Base-by-base conservation (phyloP, 257 asterid genomes). In the Haberlea rhodopensis region DNA sequence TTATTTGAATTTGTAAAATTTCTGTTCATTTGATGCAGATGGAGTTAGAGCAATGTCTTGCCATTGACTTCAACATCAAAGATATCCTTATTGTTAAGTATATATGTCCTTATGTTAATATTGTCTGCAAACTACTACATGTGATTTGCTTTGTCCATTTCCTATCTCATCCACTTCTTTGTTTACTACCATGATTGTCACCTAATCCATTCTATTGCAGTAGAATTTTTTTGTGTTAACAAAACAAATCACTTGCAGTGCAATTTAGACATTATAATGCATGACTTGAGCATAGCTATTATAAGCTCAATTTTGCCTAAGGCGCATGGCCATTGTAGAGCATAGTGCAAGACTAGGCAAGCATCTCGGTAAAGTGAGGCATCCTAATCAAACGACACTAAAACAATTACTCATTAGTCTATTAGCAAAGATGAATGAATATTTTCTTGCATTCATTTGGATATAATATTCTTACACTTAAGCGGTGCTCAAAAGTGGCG, bases 31-130 rank as follows among this genome's bases (percentile, higher is more conserved):
- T 78, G 71, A 66, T 79, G 94, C 89, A 91, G 98, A 78, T 80
- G 88, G 89, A 84, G 75, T 81, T 92, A 55, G 97, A 92, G 66
- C 85, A 73, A 60, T 79, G 97, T 72, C 94, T 89, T 75, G 94
- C 88, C 68, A 85, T 92, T 87, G 99, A 92, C 71, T 81, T 92
- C 77, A 68, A 74, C 71, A 84, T 85, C 75, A 84, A 85, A 82
- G 87, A 91, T 91, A 88, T 91, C 98, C 95, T 83, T 2, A 45
- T 63, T 61, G 25, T 55, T 70, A 61, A 18, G 9, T 66, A 25
- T 24, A 45, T 45, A 24, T 11, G n/a, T 64, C 60, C 7, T 37
- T 73, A 45, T 43, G 19, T 70, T 20, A 29, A 5, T 18, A 19
- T 59, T 19, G 21, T 32, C 24, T 7, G 18, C 16, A 15, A 19